phyloP scores from a whole-genome alignment of 768 basidiomycete species.

The Kwoniella europaea region DNA sequence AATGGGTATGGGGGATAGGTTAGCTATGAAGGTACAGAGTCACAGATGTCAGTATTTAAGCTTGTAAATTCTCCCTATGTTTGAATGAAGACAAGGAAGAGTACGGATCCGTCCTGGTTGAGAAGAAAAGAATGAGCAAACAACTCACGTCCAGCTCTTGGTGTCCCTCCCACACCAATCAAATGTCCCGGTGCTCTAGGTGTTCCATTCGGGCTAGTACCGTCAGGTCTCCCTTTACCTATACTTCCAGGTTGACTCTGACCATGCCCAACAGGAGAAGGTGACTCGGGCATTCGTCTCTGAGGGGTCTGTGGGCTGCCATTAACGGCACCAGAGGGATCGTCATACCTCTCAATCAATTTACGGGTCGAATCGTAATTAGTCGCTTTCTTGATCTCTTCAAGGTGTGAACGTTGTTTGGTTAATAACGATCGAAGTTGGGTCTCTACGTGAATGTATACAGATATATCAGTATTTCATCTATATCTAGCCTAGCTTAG shows the following conservation, averaged over 20 bases:
- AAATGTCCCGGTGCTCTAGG: conserved; percentile 54
- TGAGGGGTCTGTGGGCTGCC: conserved; percentile 20
- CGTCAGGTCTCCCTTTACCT: conserved; percentile 3
- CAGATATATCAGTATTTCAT: neutral
- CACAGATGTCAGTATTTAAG: neutral
- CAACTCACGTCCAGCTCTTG: conserved; percentile 39
- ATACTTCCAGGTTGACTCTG: conserved; percentile 2
- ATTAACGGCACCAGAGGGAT: conserved; percentile 44
- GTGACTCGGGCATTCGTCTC: conserved; percentile 27
- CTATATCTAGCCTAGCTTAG: no score
- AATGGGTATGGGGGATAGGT: conserved; percentile 25
- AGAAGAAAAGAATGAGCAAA: neutral
- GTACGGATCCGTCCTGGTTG: no score
- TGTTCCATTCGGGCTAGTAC: conserved; percentile 30
- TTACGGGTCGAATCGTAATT: conserved; percentile 92
- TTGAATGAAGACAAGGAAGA: no score
- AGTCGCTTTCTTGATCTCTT: conserved; percentile 96
- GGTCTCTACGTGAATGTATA: conserved; percentile 66
- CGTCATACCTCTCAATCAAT: conserved; percentile 88
- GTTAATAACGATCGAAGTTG: conserved; percentile 74
- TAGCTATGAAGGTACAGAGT: conserved; percentile 5
- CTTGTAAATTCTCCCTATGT: neutral
- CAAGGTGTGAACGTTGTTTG: conserved; percentile 80
- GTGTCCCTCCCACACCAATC: conserved; percentile 49
- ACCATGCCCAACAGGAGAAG: conserved; percentile 22